These are phyloP conservation scores for Sapria himalayana DNA, from an alignment of 345 rosid species.

Conservation along the genomic window DNA sequence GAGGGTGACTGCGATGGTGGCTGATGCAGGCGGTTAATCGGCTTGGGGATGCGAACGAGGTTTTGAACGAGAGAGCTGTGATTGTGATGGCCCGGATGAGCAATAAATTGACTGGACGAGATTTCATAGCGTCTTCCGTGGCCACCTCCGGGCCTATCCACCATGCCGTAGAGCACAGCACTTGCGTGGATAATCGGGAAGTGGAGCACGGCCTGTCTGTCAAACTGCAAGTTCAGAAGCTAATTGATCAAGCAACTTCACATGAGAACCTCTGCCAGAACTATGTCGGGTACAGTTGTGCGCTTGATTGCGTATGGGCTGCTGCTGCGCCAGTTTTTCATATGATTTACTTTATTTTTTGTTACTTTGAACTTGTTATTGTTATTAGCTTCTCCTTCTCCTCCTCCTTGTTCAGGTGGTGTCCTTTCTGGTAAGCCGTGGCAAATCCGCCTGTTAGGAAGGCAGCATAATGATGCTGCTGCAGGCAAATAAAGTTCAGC, in stretches of 20 bases:
- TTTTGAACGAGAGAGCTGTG: slow-evolving; percentile 80
- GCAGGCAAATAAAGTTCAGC: too few relatives aligned
- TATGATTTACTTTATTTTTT: neutral
- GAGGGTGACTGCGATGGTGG: too few relatives aligned
- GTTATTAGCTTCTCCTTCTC: neutral
- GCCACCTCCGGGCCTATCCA: slow-evolving; percentile 24
- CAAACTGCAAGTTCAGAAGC: slow-evolving; percentile 87
- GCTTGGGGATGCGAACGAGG: slow-evolving; percentile 96
- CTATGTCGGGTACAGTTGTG: slow-evolving; percentile 57
- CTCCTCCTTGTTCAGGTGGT: slow-evolving; percentile 78
- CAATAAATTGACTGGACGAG: slow-evolving; percentile 85
- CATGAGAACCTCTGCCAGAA: slow-evolving; percentile 91
- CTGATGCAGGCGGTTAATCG: slow-evolving; percentile 64
- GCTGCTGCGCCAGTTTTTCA: neutral
- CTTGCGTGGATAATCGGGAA: slow-evolving; percentile 68
- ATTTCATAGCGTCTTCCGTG: slow-evolving; percentile 44
- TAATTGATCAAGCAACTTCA: slow-evolving; percentile 69
- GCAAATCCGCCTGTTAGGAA: too few relatives aligned
- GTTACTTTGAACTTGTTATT: neutral
- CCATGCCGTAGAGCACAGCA: slow-evolving; percentile 41
- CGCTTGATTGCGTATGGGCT: neutral
- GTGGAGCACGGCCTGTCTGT: slow-evolving; percentile 80
- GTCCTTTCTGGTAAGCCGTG: slow-evolving; percentile 89
- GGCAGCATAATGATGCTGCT: too few relatives aligned
- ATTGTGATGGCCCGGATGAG: slow-evolving; percentile 92